Percentiles rank a stretch among this genome's conserved stretches.
phyloP scores from a whole-genome alignment of 805 yeast species.

The Wickerhamiella sorbophila region DNA sequence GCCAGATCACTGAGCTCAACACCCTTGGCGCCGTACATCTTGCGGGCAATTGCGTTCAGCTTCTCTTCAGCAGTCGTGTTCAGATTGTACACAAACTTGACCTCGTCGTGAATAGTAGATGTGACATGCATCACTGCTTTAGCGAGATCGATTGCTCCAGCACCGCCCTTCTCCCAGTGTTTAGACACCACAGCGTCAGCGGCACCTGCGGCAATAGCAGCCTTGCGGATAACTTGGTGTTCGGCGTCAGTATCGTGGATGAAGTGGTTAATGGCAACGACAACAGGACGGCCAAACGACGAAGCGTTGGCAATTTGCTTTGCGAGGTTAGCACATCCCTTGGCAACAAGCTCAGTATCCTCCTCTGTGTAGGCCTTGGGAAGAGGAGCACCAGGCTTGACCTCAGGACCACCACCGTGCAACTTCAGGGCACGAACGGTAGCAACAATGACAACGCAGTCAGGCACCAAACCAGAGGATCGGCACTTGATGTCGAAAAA shows the following conservation, averaged over 20 bases:
- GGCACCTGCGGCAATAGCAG: slow-evolving; percentile 81
- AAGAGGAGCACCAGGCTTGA: slow-evolving; percentile 80
- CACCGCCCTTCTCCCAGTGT: slow-evolving; percentile 95
- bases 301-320: slow-evolving; percentile 83
- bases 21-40: slow-evolving; percentile 86
- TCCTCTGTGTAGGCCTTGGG: slow-evolving; percentile 74
- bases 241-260: slow-evolving; percentile 71
- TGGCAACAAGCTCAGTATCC: slow-evolving; percentile 59
- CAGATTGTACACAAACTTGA: slow-evolving; percentile 55
- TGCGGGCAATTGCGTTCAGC: slow-evolving; percentile 60
- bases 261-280: slow-evolving; percentile 86
- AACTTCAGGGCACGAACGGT: slow-evolving; percentile 90
- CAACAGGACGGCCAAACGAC: slow-evolving; percentile 79
- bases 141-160: slow-evolving; percentile 75
- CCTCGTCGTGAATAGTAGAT: slow-evolving; percentile 30
- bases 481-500: slow-evolving; percentile 93
- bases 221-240: slow-evolving; percentile 61
- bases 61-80: slow-evolving; percentile 67
- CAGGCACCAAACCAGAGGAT: slow-evolving; percentile 80
- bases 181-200: slow-evolving; percentile 76
- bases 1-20: slow-evolving; percentile 78
- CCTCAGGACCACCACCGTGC: slow-evolving; percentile 96
- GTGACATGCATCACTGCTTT: slow-evolving; percentile 66
- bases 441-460: slow-evolving; percentile 85
- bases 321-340: slow-evolving; percentile 77